Evolutionary conservation across 2,329 filamentous ascomycete species (phyloP).

Genomic region (Aspergillus tamarii): DNA sequence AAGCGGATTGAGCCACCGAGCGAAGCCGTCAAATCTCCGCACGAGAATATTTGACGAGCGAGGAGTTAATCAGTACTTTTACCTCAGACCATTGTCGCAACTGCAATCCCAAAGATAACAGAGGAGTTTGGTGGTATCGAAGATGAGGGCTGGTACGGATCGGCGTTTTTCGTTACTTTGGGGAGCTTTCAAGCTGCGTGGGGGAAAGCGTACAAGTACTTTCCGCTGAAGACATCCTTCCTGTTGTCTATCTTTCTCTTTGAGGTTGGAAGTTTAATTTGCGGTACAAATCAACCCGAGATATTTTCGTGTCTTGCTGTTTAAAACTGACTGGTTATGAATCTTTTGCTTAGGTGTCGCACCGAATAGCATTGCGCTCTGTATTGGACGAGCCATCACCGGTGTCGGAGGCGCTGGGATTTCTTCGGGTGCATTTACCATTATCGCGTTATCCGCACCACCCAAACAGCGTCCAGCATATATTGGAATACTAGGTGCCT

Average conservation of each 20-base stretch:
- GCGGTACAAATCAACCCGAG: background rate
- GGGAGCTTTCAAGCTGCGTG: constrained; percentile 43
- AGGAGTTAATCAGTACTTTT: background rate
- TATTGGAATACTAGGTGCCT: constrained; percentile 26
- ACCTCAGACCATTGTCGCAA: constrained; percentile 22
- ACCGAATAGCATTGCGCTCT: constrained; percentile 31
- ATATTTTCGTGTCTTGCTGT: background rate
- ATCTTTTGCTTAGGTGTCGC: background rate
- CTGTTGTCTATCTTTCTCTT: background rate
- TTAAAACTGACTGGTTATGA: background rate
- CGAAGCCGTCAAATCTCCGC: background rate
- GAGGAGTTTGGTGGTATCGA: constrained; percentile 45
- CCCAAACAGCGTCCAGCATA: constrained; percentile 36
- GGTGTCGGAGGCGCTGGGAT: constrained; percentile 39
- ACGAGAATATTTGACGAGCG: background rate
- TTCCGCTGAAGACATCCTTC: background rate
- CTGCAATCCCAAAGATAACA: constrained; percentile 44
- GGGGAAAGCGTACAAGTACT: background rate
- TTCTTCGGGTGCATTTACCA: constrained; percentile 48
- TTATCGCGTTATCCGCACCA: constrained; percentile 35
- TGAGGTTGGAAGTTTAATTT: background rate
- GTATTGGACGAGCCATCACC: constrained; percentile 38
- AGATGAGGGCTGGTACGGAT: constrained; percentile 45
- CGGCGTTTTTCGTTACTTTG: constrained; percentile 48
- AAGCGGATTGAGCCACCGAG: background rate